Evolutionary conservation across 495 filamentous ascomycete genomes (phyloP), one percentile per base, ranked within the genome.

Genomic region (Viridothelium virens): DNA sequence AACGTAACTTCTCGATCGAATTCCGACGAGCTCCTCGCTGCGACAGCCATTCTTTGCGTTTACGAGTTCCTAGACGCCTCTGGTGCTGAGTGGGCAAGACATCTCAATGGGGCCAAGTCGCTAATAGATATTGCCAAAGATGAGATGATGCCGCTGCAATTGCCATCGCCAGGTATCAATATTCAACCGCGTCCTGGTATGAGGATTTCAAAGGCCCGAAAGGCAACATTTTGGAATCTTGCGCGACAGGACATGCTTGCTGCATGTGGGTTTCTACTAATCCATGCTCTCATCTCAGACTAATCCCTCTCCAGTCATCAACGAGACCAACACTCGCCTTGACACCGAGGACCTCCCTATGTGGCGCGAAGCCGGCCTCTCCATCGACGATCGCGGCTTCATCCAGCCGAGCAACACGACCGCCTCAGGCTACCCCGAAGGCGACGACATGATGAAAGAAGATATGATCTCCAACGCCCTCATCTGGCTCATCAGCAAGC

Each of bases 161-260:
- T 75, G 5, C 74, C 77, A 1, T 75, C 79, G 38, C 79, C 77
- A n/a, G 74, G 74, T 12, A 61, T 53, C 18, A 61, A 47, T 10
- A 38, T 68, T 31, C 37, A 61, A 72, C 65, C 68, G 1, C 67
- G 69, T 34, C 66, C 70, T 18, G 63, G 70, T 10, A 73, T 74
- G 4, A 74, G 77, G 18, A 77, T 82, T 1, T 84, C 82, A 1
- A 83, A 82, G 70, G 83, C 84, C 3, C 78, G 85, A 3, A 80
- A 73, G 70, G 85, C 85, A 5, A 85, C 82, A 1, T 87, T 87
- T 70, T 87, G 85, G 85, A 86, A 86, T 68, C 85, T 86, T 72
- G 86, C 85, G 25, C 77, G 85, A 46, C 85, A 87, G 70, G 85
- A 87, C 70, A 85, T 86, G 74, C 76, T 88, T 9, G 81, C 84